These are phyloP conservation scores for Aspergillus nidulans DNA, from an alignment of 495 filamentous ascomycete genomes.

Conservation along the genomic window DNA sequence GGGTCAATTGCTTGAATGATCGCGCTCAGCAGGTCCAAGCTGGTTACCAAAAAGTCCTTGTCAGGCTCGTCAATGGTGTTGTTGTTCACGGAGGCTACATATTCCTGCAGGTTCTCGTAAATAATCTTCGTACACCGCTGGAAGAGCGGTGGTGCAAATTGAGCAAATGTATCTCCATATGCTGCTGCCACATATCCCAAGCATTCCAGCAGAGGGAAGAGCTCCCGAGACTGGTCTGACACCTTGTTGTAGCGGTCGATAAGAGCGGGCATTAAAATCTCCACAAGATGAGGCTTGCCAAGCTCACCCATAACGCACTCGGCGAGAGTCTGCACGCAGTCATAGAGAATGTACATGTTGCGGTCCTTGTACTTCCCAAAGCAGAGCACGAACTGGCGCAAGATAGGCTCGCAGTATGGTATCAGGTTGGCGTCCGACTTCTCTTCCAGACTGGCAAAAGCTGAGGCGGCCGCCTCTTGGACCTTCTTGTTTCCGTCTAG, in stretches of 20 bases:
- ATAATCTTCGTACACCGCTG: conserved; percentile 84
- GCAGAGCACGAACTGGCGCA: conserved; percentile 86
- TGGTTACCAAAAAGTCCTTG: conserved; percentile 96
- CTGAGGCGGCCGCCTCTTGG: conserved; percentile 92
- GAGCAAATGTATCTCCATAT: conserved; percentile 74
- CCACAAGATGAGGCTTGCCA: conserved; percentile 69
- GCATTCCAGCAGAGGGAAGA: conserved; percentile 93
- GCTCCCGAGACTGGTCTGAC: conserved; percentile 82
- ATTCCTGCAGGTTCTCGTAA: conserved; percentile 79
- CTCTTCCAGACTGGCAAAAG: conserved; percentile 94
- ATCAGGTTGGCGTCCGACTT: conserved; percentile 76
- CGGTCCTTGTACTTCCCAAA: conserved; percentile 95
- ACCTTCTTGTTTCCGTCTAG: conserved; percentile 96
- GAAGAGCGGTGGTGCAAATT: conserved; percentile 81
- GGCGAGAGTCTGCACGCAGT: conserved; percentile 95
- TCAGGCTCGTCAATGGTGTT: conserved; percentile 73
- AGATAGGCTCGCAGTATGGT: conserved; percentile 84
- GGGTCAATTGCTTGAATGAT: conserved; percentile 89
- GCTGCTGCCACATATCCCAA: conserved; percentile 91
- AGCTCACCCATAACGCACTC: conserved; percentile 83
- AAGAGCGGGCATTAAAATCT: conserved; percentile 89
- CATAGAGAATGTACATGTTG: conserved; percentile 98
- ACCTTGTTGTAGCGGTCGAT: conserved; percentile 87
- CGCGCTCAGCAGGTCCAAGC: conserved; percentile 87
- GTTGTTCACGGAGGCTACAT: conserved; percentile 59